Evolutionary conservation across 306 rosid species (phyloP), one percentile per base, ranked within the genome.

Genomic region (Herpetospermum pedunculosum): DNA sequence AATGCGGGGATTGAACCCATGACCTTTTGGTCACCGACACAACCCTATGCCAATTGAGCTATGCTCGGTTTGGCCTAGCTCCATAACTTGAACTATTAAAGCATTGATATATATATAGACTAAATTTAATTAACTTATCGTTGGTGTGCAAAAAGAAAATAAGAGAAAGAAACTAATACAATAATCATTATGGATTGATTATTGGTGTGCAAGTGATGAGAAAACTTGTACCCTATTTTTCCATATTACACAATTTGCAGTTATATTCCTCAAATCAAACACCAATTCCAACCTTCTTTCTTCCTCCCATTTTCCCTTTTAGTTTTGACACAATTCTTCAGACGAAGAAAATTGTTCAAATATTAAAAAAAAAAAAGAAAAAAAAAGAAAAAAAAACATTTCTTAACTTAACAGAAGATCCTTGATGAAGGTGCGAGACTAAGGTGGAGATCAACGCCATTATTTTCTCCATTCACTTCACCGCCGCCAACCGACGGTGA

Each of bases 381-480:
- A 1, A 26, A 2, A 5, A 16, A 59, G 30, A 30, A 30, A 8
- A 19, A 21, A 64, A 1, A 34, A 64, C 11, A 37, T 37, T 8
- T n/a, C 8, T 25, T 29, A 3, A 26, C 34, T 65, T 40, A 65
- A 40, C n/a, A 23, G 30, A 65, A 65, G 35, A 65, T 65, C 32
- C 46, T 34, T 5, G 70, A 67, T 19, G 73, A 67, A 5, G 73
- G 73, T 23, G 72, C 52, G 12, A 67, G 52, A 25, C 52, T 67
- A 21, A 67, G 50, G 35, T 67, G 73, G 23, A 67, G 73, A 67
- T 67, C 73, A 41, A 67, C 52, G 18, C 50, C 50, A 40, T 65
- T 48, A 48, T 9, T 65, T 10, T 65, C 72, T 2, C 21, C 19
- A 7, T 21, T 23, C 11, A 65, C 19, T 12, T 65, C 52, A 6